Conservation (phyloP, 2,329 filamentous ascomycete genomes). For the Fusarium sp. region DNA sequence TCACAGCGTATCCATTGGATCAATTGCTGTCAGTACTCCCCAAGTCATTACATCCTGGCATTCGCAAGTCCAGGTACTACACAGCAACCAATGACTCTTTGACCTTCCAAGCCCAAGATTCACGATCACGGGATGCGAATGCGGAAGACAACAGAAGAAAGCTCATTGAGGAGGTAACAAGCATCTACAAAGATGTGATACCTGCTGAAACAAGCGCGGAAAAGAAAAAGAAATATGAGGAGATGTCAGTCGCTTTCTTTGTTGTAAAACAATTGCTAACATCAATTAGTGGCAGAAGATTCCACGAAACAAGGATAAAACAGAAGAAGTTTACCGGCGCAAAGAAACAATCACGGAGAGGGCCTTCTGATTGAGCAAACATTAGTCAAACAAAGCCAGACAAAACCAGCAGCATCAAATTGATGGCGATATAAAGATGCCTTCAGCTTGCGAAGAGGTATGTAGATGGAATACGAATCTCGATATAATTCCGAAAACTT, state of each 20-base stretch:
- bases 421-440: background rate
- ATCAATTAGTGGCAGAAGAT: slow-evolving; percentile 54
- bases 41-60: slow-evolving; percentile 53
- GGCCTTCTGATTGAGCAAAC: slow-evolving; percentile 40
- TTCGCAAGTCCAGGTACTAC: slow-evolving; percentile 65
- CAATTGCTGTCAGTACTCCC: slow-evolving; percentile 58
- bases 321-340: slow-evolving; percentile 58
- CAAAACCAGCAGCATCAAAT: background rate
- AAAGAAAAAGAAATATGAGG: slow-evolving; percentile 58
- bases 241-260: slow-evolving; percentile 49
- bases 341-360: slow-evolving; percentile 59
- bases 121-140: slow-evolving; percentile 61
- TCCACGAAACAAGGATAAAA: slow-evolving; percentile 54
- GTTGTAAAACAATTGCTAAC: slow-evolving; percentile 2
- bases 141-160: slow-evolving; percentile 61
- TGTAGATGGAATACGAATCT: background rate
- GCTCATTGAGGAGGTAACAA: slow-evolving; percentile 56
- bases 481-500: background rate
- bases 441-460: background rate
- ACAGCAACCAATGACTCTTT: slow-evolving; percentile 59
- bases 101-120: slow-evolving; percentile 63
- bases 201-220: slow-evolving; percentile 56
- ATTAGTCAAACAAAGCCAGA: background rate
- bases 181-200: slow-evolving; percentile 56
- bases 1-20: slow-evolving; percentile 58